Evolutionary conservation across 192 early-diverging fungal genomes (phyloP), one percentile per base, ranked within the genome.

Genomic region (Backusella tuberculispora): DNA sequence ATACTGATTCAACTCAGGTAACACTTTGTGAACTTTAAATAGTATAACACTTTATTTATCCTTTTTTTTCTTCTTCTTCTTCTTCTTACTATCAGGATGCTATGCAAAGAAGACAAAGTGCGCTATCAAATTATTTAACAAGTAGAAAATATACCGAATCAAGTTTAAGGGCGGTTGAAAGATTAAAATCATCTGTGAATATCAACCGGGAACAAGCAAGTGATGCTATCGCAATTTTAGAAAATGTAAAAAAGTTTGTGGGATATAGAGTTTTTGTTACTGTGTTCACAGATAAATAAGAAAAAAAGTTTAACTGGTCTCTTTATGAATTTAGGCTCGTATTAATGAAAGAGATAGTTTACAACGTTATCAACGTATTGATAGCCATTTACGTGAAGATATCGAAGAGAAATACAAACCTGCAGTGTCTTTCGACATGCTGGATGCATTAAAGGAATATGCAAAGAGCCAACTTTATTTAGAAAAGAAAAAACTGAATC

Each of bases 151-250:
- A 63, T 9, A 76, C 75, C 0, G 75, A 80, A 26, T 65, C 70
- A 29, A 56, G 75, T 40, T 43, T 76, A 41, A 66, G 71, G 24
- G 63, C 45, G 43, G 75, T 76, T n/a, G 79, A 80, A 21, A 41
- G 79, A 26, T 64, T 80, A 29, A 80, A 80, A 63, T 76, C 75
- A 42, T 80, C 79, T 19, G 44, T 48, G 13, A 47, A 56, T 7
- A 80, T 80, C 44, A 72, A 80, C 43, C 63, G 72, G 21, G 43
- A 63, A n/a, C 43, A 68, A 50, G 79, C 66, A 13, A 73, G 67
- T 53, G 75, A 76, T 34, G 79, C 68, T 9, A 80, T 80, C 34
- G 67, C 66, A 15, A 64, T 76, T 44, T 45, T 80, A 40, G 72
- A 76, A 48, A 56, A 74, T 66, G 79, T 73, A 72, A 74, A 46